Evolutionary conservation across 2,329 filamentous ascomycete species (phyloP), one percentile per base, ranked within the genome.

Genomic region (Pseudogymnoascus sp.): DNA sequence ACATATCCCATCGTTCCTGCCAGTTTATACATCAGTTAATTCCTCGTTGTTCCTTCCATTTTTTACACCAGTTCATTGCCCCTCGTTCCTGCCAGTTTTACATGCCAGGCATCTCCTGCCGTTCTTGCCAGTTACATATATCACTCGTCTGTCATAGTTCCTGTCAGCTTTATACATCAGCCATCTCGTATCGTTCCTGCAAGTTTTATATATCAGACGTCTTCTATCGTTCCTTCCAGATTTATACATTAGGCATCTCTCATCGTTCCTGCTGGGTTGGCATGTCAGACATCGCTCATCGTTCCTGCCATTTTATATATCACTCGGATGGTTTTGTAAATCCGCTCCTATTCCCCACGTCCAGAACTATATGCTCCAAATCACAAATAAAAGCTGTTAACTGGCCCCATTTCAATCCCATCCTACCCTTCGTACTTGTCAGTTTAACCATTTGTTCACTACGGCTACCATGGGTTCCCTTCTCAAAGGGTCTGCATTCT

Each of bases 401-500:
- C 19, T 56, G 4, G 13, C 50, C 50, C 15, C 50, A 1, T 31
- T 31, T 17, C n/a, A 26, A 53, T 31, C 26, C 7, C 26, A 19
- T 31, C 7, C 10, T 31, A 6, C 26, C 26, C 9, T 23, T 3
- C 31, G 3, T 17, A 17, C 26, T 5, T 15, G 10, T 17, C 46
- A 17, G 46, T 31, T 11, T 4, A 33, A 33, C 0, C n/a, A 19
- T 5, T 13, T 6, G 13, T 13, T 15, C 9, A 31, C 29, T 9
- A 1, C 50, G n/a, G 33, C 26, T 59, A 64, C 26, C 21, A 79
- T 79, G 76, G 68, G 73, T 13, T 70, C 73, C 38, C 71, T 79
- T 31, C 71, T 81, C 31, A 75, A 73, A 64, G 79, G 79, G 53
- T 76, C 78, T 38, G 79, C 79, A 19, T 80, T 80, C 66, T 76